Percentiles rank a stretch among this genome's conserved stretches.
Conservation (phyloP, 805 yeast species). For the Cyberlindnera maritima region DNA sequence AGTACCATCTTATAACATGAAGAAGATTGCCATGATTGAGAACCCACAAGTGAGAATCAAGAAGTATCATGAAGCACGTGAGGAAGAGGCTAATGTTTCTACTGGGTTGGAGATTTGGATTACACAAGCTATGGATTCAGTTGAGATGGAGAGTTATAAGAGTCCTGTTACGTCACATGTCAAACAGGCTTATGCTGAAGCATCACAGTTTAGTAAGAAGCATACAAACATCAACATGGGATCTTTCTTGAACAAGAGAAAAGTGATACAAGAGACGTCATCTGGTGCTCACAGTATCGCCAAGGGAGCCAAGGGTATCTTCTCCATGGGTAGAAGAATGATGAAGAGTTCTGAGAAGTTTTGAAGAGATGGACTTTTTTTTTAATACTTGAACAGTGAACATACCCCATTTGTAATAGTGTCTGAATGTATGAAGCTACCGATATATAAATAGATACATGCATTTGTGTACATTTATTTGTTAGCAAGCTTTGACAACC, state of each 20-base stretch:
- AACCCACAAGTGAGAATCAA: slow-evolving; percentile 41
- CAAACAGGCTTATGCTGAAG: slow-evolving; percentile 62
- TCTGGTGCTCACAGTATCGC: slow-evolving; percentile 48
- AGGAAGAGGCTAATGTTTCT: slow-evolving; percentile 42
- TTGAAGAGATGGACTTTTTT: neutral
- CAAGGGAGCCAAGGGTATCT: slow-evolving; percentile 54
- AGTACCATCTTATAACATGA: slow-evolving; percentile 34
- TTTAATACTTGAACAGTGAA: too few relatives aligned
- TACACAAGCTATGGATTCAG: slow-evolving; percentile 31
- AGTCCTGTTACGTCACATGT: slow-evolving; percentile 40
- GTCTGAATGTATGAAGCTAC: too few relatives aligned
- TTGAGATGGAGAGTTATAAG: slow-evolving; percentile 29
- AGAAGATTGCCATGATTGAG: slow-evolving; percentile 36
- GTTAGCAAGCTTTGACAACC: slow-evolving; percentile 43
- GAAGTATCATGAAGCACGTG: slow-evolving; percentile 41
- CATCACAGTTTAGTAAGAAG: slow-evolving; percentile 30
- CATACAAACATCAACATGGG: slow-evolving; percentile 40
- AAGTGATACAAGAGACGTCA: slow-evolving; percentile 48
- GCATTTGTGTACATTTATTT: slow-evolving; percentile 7
- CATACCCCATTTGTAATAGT: too few relatives aligned
- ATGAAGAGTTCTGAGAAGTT: slow-evolving; percentile 30
- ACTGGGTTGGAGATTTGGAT: slow-evolving; percentile 62
- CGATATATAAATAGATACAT: neutral
- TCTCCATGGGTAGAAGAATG: slow-evolving; percentile 54
- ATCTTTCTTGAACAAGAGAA: slow-evolving; percentile 48